Base-by-base conservation (phyloP, 192 early-diverging fungal species). In the Gonapodya prolifera region DNA sequence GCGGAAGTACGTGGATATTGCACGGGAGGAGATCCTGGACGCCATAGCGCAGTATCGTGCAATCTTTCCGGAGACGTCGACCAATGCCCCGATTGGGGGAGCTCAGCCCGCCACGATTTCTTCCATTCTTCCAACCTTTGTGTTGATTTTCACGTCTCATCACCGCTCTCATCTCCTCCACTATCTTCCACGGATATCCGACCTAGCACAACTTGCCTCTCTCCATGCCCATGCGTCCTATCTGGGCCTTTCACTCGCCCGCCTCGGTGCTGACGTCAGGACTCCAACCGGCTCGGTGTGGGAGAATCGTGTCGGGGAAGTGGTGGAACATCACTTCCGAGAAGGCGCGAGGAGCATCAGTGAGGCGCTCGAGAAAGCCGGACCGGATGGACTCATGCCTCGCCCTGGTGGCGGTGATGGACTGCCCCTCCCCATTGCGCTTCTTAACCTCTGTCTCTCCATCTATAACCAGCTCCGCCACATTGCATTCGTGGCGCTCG, bases 11-110 rank as follows among this genome's bases (percentile, higher is more conserved):
- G 87, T 94, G 34, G 94, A 94, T 79, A 83, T 92, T 1, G 86
- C 88, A n/a, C 86, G 93, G 69, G 93, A 94, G 78, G 85, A 89
- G 76, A 85, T 94, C 69, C 91, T 94, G 80, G 93, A 95, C 76
- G 92, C 92, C 61, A 84, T 92, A 70, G 92, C 88, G 16, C 93
- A 95, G 70, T 95, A 91, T 79, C 90, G 87, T 75, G 89, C 89
- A 34, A 90, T 94, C 33, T 94, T 94, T 79, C 45, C 45, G 45
- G 45, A 61, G 8, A 16, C 45, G 45, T 8, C 45, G 45, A 82
- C 84, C 1, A 79, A 79, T 18, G 78, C 78, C 33, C n/a, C 69
- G 1, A 36, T 34, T 18, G 16, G 8, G 32, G 2, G 28, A 2
- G 30, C 29, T 31, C 30, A 34, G n/a, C 45, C 76, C 30, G 45